Evolutionary conservation across 352 stramenopile genomes (phyloP), one percentile per base, ranked within the genome.

Genomic region (Phytophthora pini): DNA sequence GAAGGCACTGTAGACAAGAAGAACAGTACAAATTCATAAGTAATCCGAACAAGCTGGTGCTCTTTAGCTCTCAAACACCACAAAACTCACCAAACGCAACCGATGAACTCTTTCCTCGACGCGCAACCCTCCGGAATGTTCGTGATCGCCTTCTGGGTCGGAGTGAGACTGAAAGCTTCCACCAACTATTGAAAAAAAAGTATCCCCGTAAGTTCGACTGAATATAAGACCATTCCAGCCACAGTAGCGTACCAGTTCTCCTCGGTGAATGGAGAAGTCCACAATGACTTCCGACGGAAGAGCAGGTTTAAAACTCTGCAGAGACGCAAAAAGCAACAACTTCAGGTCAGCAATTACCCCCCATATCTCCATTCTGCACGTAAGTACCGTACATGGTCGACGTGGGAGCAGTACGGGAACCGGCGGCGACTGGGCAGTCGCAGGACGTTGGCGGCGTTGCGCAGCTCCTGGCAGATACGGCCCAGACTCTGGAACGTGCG

Each of bases 251-350:
- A 95, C 86, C 74, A 95, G 49, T 65, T 93, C 84, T 31, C 84
- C 88, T 15, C 84, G 82, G 49, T 94, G 81, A 38, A 95, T 83
- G 8, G 88, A 95, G 53, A 94, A 93, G 36, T 95, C 88, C 22
- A 95, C 79, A 13, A 94, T 78, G 22, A 94, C 70, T 63, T 94
- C 86, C 1, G 76, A 75, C 8, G 86, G 86, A 20, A 95, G 70
- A 36, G 73, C 47, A 5, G 88, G 78, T 58, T 93, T 89, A 62
- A 94, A 95, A 13, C 72, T 72, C 61, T 69, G 15, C n/a, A 48
- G 13, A 32, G 4, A 54, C 10, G 56, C n/a, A 53, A 41, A 11
- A 15, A 26, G 1, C 8, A 45, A 24, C n/a, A 57, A 24, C 29
- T n/a, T 7, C 41, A 46, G n/a, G 24, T 64, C 26, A 48, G 43